Evolutionary conservation across 805 yeast genomes (phyloP).

Genomic region (Nakazawaea holstii): DNA sequence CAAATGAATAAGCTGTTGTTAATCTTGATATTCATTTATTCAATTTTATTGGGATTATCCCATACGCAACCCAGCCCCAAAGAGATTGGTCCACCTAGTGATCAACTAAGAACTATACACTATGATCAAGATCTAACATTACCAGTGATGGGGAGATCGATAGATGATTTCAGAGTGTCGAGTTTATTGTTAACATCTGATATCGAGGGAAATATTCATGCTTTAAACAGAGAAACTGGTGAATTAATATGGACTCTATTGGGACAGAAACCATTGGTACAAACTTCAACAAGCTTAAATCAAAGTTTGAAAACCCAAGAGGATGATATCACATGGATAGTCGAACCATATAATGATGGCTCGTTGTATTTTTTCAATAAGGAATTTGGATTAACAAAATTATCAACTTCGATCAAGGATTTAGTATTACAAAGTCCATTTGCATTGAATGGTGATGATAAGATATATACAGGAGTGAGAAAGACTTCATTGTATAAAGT

Average conservation of each 20-base stretch:
- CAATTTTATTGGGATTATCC: background rate
- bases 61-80: slow-evolving; percentile 6
- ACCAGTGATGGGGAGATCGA: background rate
- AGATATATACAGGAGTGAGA: slow-evolving; percentile 82
- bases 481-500: slow-evolving; percentile 71
- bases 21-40: background rate
- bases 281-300: slow-evolving; percentile 13
- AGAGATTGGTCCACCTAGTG: slow-evolving; percentile 2
- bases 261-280: slow-evolving; percentile 59
- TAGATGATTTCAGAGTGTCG: slow-evolving; percentile 30
- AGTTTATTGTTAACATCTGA: slow-evolving; percentile 68
- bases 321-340: slow-evolving; percentile 63
- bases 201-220: slow-evolving; percentile 84
- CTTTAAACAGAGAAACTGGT: slow-evolving; percentile 72
- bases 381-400: slow-evolving; percentile 66
- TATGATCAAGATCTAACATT: background rate
- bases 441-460: slow-evolving; percentile 67
- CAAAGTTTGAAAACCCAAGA: background rate
- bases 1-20: background rate
- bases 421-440: slow-evolving; percentile 83
- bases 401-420: slow-evolving; percentile 76
- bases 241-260: slow-evolving; percentile 70
- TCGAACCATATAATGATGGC: slow-evolving; percentile 88
- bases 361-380: slow-evolving; percentile 74
- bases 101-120: slow-evolving; percentile 1